These are phyloP conservation scores for Penicillium simplicissimum DNA, from an alignment of 495 filamentous ascomycete species.

Conservation along the genomic window DNA sequence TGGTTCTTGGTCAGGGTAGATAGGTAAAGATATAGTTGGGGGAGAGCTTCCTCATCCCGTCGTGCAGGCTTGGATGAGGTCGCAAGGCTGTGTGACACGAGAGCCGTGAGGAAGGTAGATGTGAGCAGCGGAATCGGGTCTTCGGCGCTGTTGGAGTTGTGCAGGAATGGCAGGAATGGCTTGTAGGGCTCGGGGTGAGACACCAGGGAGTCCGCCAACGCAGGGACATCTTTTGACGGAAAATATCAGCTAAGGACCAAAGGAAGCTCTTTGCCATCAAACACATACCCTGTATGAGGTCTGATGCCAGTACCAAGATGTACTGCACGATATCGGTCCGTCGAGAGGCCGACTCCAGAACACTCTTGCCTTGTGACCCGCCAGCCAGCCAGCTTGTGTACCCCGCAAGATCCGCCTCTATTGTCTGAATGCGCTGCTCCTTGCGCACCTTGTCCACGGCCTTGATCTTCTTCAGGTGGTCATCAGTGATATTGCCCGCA, in stretches of 20 bases:
- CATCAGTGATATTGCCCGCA: slow-evolving; percentile 89
- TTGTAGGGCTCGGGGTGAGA: slow-evolving; percentile 77
- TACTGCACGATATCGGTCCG: slow-evolving; percentile 90
- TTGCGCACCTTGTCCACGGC: slow-evolving; percentile 95
- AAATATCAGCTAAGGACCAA: background rate
- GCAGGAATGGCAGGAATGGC: slow-evolving; percentile 82
- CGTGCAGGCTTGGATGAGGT: slow-evolving; percentile 53
- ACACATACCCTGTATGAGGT: slow-evolving; percentile 79
- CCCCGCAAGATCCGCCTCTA: slow-evolving; percentile 74
- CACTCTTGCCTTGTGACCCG: slow-evolving; percentile 65
- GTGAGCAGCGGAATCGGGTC: slow-evolving; percentile 87
- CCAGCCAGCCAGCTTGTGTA: slow-evolving; percentile 82
- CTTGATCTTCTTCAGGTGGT: slow-evolving; percentile 93
- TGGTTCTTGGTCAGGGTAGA: slow-evolving; percentile 74
- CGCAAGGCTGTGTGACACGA: slow-evolving; percentile 71
- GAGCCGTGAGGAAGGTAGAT: slow-evolving; percentile 78
- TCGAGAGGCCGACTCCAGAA: slow-evolving; percentile 77
- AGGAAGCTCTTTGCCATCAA: background rate
- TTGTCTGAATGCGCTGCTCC: slow-evolving; percentile 76
- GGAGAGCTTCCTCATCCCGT: slow-evolving; percentile 73
- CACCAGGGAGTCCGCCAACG: slow-evolving; percentile 71
- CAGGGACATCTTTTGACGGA: slow-evolving; percentile 65
- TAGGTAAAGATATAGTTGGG: slow-evolving; percentile 84
- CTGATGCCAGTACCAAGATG: slow-evolving; percentile 83
- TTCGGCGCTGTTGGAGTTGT: slow-evolving; percentile 75